Evolutionary conservation across 805 yeast species (phyloP).

Genomic region (Dipodascus albidus): DNA sequence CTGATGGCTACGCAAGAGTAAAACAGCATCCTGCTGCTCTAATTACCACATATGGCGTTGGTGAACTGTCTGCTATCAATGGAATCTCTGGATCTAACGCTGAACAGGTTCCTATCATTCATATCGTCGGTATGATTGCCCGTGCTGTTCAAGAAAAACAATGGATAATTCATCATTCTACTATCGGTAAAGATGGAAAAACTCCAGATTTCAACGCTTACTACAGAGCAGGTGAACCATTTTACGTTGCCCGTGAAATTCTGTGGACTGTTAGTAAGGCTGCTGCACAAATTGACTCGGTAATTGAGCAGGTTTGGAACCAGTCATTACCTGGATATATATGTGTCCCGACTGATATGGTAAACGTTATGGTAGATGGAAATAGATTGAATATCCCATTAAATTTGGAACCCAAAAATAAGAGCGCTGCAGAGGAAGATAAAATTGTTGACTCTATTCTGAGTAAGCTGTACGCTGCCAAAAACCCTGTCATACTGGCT

Average conservation of each 20-base stretch:
- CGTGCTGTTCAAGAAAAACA: conserved; percentile 27
- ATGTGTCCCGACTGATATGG: conserved; percentile 63
- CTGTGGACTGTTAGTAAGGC: conserved; percentile 36
- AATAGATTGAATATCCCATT: conserved; percentile 17
- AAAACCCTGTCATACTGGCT: conserved; percentile 54
- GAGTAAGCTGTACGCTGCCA: conserved; percentile 37
- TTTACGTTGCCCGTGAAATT: conserved; percentile 45
- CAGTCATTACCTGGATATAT: conserved; percentile 73
- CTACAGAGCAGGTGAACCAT: conserved; percentile 46
- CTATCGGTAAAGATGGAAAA: conserved; percentile 24
- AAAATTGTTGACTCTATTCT: conserved; percentile 36
- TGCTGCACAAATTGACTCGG: conserved; percentile 53
- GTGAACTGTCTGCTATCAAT: conserved; percentile 75
- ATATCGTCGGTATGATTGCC: conserved; percentile 71
- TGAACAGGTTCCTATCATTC: conserved; percentile 68
- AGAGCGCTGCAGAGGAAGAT: conserved; percentile 22
- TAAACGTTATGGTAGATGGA: neutral
- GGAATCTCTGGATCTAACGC: conserved; percentile 78
- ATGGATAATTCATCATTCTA: conserved; percentile 29
- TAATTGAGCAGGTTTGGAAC: conserved; percentile 42
- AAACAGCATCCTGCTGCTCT: conserved; percentile 54
- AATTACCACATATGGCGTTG: conserved; percentile 77
- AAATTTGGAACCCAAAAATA: conserved; percentile 21
- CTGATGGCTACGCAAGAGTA: conserved; percentile 76
- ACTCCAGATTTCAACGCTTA: conserved; percentile 59